Percentiles rank a stretch among this genome's conserved stretches.
These are phyloP conservation scores for Torulaspora maleeae DNA, from an alignment of 805 yeast species.

Conservation along the genomic window DNA sequence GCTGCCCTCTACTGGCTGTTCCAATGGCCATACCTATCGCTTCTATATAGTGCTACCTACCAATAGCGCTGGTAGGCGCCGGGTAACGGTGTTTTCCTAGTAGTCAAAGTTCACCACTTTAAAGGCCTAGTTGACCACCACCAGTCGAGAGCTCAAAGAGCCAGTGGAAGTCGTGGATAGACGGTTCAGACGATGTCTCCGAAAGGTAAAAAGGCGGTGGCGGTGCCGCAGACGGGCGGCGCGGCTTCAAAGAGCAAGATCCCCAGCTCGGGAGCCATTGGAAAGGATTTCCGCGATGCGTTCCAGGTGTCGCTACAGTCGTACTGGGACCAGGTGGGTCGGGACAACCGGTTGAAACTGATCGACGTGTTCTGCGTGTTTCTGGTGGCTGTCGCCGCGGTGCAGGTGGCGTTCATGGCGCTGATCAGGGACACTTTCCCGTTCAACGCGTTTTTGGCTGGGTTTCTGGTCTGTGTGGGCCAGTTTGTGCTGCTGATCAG, in stretches of 20 bases:
- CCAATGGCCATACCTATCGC: no score
- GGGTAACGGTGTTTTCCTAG: background rate
- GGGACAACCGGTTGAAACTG: slow-evolving; percentile 48
- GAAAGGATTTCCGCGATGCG: slow-evolving; percentile 29
- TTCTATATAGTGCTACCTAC: no score
- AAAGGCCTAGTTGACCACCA: background rate
- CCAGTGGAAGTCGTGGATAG: background rate
- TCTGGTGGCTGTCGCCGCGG: slow-evolving; percentile 64
- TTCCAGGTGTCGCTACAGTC: slow-evolving; percentile 21
- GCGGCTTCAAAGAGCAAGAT: slow-evolving; percentile 5
- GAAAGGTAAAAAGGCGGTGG: slow-evolving; percentile 5
- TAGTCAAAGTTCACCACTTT: background rate
- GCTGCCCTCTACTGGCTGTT: background rate
- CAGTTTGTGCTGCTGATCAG: slow-evolving; percentile 88
- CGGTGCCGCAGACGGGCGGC: slow-evolving; percentile 1
- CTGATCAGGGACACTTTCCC: slow-evolving; percentile 82
- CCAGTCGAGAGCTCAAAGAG: background rate
- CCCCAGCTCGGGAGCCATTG: slow-evolving; percentile 6
- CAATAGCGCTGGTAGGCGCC: background rate
- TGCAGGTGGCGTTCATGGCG: slow-evolving; percentile 74
- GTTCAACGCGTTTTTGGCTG: slow-evolving; percentile 93
- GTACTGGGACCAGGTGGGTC: slow-evolving; percentile 29
- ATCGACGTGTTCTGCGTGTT: slow-evolving; percentile 76
- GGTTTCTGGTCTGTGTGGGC: slow-evolving; percentile 87
- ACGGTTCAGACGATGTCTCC: slow-evolving; percentile 5